Evolutionary conservation across 192 early-diverging fungal species (phyloP), one percentile per base, ranked within the genome.

Genomic region (Backusella macrospora): DNA sequence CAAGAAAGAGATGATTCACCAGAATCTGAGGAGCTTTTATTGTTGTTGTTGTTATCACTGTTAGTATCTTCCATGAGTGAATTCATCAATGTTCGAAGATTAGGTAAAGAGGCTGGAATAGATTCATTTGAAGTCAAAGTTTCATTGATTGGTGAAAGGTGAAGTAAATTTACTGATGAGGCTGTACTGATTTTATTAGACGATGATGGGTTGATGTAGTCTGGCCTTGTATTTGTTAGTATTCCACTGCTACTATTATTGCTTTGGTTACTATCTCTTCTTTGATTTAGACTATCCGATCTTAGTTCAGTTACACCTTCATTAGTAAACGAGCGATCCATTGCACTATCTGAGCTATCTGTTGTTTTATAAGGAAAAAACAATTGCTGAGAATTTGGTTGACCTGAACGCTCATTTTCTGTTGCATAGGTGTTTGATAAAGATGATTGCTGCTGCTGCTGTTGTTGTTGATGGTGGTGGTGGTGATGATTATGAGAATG

Each of bases 51-150:
- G 14, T 48, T 52, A 21, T 10, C 16, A 44, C 1, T 34, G 14
- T 39, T 40, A n/a, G 29, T n/a, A 34, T 15, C 47, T 13, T 62
- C 26, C 21, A 21, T 34, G 14, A 68, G 18, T 26, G 70, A 55
- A 14, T 43, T 59, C 37, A 71, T 38, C 21, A 71, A 71, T 23
- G 70, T 42, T 39, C 48, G 70, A 18, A 71, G 48, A 42, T 55
- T 71, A 8, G 70, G 70, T 16, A 71, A 16, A 42, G 52, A 59
- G 43, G 45, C 44, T 68, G 38, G 18, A 45, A 46, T 34, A 23
- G 44, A 46, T 26, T 29, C 37, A 14, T 26, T 59, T 26, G 52
- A 59, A 12, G 52, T 3, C 4, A 45, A 18, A 13, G 26, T 29
- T 29, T 42, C 67, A 29, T 43, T 29, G 29, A 68, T 68, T 6